phyloP scores from a whole-genome alignment of 2,329 filamentous ascomycete species.

The Colletotrichum sp. region DNA sequence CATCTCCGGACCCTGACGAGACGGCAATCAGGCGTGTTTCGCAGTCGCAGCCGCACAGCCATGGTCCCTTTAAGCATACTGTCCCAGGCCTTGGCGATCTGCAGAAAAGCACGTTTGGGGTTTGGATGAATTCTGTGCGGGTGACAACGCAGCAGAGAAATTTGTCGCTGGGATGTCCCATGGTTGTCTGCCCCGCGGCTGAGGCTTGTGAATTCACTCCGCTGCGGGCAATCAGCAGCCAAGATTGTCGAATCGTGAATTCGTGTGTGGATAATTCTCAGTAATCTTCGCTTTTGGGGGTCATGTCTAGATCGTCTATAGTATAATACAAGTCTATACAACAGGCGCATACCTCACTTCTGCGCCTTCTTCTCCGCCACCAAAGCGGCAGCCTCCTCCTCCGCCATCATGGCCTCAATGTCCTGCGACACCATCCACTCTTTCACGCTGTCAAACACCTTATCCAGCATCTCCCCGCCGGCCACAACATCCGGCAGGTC shows the following conservation, averaged over 20 bases:
- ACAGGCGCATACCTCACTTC: neutral
- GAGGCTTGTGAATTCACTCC: neutral
- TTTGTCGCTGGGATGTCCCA: neutral
- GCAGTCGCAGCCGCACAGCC: neutral
- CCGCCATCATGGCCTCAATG: conserved; percentile 72
- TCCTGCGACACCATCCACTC: conserved; percentile 79
- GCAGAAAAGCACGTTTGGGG: neutral
- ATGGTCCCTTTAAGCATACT: neutral
- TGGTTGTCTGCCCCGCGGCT: neutral
- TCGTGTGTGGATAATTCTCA: neutral
- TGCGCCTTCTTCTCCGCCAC: conserved; percentile 12
- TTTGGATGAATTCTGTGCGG: neutral
- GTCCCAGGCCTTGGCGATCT: neutral
- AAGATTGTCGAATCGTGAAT: neutral
- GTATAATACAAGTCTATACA: neutral
- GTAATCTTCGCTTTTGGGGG: neutral
- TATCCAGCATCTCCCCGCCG: conserved; percentile 73
- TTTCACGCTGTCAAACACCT: conserved; percentile 78
- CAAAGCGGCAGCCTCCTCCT: conserved; percentile 51
- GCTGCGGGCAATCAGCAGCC: neutral
- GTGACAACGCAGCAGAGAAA: neutral
- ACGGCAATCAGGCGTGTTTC: neutral
- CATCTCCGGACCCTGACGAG: neutral
- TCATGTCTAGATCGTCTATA: neutral
- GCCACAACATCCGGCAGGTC: conserved; percentile 81